These are phyloP conservation scores for Penicillium malachiteum DNA, from an alignment of 495 filamentous ascomycete species.

Conservation along the genomic window DNA sequence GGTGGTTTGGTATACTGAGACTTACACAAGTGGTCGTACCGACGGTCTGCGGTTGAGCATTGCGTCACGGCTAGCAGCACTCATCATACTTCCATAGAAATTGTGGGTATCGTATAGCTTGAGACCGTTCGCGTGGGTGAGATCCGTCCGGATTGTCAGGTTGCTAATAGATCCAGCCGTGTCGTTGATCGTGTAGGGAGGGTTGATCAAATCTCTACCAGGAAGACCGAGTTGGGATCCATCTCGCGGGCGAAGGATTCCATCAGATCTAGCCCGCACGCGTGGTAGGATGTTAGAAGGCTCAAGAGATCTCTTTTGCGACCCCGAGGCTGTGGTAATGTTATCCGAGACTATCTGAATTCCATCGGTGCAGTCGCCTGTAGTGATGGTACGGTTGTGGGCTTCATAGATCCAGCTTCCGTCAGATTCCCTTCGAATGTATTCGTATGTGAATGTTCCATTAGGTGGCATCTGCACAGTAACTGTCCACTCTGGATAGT, in stretches of 20 bases:
- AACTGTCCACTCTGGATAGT: background rate
- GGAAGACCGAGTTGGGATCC: slow-evolving; percentile 5
- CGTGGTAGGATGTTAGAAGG: background rate
- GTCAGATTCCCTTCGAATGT: background rate
- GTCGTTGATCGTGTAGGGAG: slow-evolving; percentile 22
- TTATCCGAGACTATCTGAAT: background rate
- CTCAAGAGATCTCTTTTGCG: background rate
- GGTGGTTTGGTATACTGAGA: background rate
- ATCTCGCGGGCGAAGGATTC: background rate
- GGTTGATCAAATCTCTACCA: slow-evolving; percentile 13
- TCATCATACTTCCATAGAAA: slow-evolving; percentile 17
- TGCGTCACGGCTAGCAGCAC: slow-evolving; percentile 9
- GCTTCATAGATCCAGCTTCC: background rate
- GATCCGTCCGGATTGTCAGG: slow-evolving; percentile 12
- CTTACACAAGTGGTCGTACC: slow-evolving; percentile 62
- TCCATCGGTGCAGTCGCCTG: background rate
- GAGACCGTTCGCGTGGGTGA: slow-evolving; percentile 17
- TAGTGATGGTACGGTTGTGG: background rate
- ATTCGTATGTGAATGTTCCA: background rate
- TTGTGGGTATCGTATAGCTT: slow-evolving; percentile 24
- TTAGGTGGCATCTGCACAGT: background rate
- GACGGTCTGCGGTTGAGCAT: slow-evolving; percentile 16
- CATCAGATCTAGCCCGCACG: background rate
- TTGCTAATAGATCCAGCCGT: slow-evolving; percentile 14
- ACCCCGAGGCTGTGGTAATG: background rate